Conservation (phyloP, 305 asterid species). For the Fraxinus angustifolia region DNA sequence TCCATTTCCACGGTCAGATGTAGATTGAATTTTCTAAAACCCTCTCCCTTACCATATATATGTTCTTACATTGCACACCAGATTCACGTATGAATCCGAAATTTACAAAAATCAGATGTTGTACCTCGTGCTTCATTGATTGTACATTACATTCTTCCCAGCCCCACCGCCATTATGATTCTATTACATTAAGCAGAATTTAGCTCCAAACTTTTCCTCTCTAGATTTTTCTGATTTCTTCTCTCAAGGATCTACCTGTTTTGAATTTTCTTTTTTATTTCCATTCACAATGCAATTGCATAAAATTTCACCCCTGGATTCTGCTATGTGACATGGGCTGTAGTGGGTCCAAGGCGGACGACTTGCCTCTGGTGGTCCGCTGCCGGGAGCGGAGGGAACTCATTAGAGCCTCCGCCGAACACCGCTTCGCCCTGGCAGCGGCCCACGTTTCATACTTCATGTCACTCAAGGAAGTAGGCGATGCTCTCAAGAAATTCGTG, state of each 20-base stretch:
- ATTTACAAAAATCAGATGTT: not conserved
- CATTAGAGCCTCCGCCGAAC: constrained; percentile 73
- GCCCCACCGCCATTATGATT: constrained; percentile 28
- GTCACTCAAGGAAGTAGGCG: constrained; percentile 75
- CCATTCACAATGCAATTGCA: constrained; percentile 36
- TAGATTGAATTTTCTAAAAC: constrained; percentile 1
- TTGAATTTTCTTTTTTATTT: not conserved
- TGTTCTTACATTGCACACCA: constrained; percentile 13
- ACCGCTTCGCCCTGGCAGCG: constrained; percentile 84
- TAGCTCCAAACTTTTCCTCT: constrained; percentile 12
- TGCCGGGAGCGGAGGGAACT: constrained; percentile 79
- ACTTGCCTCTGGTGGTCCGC: constrained; percentile 68
- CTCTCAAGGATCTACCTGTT: not conserved
- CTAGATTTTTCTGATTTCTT: not conserved
- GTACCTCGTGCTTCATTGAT: constrained; percentile 22
- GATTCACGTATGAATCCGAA: not conserved
- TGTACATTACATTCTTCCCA: constrained; percentile 33
- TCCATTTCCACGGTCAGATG: constrained; percentile 18
- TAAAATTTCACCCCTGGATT: constrained; percentile 3
- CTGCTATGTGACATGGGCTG: constrained; percentile 61
- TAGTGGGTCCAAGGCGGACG: constrained; percentile 69
- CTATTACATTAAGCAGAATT: not conserved
- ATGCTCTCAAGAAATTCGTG: constrained; percentile 75
- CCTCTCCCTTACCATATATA: constrained; percentile 25
- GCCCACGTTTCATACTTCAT: constrained; percentile 80